These are phyloP conservation scores for Diaporthe aspalathi DNA, from an alignment of 2,329 filamentous ascomycete species.

Conservation along the genomic window DNA sequence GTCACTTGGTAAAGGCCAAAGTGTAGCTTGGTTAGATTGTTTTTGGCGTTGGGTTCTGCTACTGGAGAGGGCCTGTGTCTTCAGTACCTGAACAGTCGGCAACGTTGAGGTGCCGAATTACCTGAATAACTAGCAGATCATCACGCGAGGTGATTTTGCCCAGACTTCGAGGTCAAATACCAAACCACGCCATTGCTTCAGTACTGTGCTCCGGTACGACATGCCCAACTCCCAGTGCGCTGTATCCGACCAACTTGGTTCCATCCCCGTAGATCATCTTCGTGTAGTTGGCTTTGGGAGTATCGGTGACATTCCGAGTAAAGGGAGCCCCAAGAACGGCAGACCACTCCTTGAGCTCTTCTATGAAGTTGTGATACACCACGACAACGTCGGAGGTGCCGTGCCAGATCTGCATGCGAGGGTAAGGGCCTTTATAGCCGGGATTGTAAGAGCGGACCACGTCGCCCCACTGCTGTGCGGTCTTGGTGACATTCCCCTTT, in stretches of 20 bases:
- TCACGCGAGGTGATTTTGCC: background rate
- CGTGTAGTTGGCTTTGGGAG: constrained; percentile 6
- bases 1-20: too few species aligned
- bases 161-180: background rate
- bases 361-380: constrained; percentile 65
- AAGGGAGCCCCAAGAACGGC: constrained; percentile 57
- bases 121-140: background rate
- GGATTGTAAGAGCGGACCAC: constrained; percentile 40
- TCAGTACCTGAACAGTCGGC: too few species aligned
- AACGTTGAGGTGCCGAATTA: too few species aligned
- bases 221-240: background rate
- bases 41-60: too few species aligned
- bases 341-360: constrained; percentile 68
- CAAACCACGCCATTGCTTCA: constrained; percentile 4
- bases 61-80: too few species aligned
- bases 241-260: background rate
- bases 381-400: constrained; percentile 63
- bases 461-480: background rate
- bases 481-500: constrained; percentile 6
- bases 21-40: too few species aligned
- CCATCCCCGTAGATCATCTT: constrained; percentile 18
- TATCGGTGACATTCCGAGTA: background rate
- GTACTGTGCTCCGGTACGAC: background rate
- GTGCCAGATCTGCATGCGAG: constrained; percentile 71
- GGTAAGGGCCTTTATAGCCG: constrained; percentile 56